Base-by-base conservation (phyloP, 805 yeast species). In the Candida khao-thaluensis region DNA sequence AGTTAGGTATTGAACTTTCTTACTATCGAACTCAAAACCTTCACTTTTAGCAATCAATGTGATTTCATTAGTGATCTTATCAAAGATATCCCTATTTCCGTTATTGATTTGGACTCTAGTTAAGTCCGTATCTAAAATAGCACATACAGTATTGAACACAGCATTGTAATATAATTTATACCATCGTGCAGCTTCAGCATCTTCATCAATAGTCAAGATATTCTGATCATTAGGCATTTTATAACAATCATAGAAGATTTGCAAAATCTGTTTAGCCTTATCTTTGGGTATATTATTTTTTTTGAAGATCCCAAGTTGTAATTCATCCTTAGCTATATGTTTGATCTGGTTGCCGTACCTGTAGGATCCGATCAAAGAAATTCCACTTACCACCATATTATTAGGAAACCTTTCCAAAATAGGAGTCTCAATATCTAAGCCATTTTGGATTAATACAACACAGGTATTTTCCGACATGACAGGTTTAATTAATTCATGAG, bases 1-100 rank as follows among this genome's bases (percentile, higher is more conserved):
- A 25, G 78, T 56, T 67, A 79, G 74, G 33, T 52, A 44, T 18
- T 75, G 66, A 43, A 76, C 76, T 15, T 71, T 57, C n/a, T 62
- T 74, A 17, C 58, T 69, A 1, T 79, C 77, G 22, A 85, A 52
- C 3, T 64, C 67, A 25, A 75, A 71, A 0, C 86, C 86, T 42
- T 82, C 90, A 7, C 85, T 77, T 37, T 73, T 75, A 8, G 95
- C 95, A 42, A 84, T 73, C 3, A 69, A 71, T 15, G 74, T 57
- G 12, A 85, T 69, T 57, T 85, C 95, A 25, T 66, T 58, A 89
- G 82, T 82, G 0, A 85, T 83, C 3, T 86, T 87, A 15, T 50
- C 41, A 32, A 68, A 54, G 14, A 68, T 42, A 0, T 49, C 40
- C 10, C 57, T 55, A 42, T 60, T 62, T 9, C 59, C 66, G 12